These are phyloP conservation scores for Diphasiastrum complanatum DNA, from an alignment of 83 land plant species.

Conservation along the genomic window DNA sequence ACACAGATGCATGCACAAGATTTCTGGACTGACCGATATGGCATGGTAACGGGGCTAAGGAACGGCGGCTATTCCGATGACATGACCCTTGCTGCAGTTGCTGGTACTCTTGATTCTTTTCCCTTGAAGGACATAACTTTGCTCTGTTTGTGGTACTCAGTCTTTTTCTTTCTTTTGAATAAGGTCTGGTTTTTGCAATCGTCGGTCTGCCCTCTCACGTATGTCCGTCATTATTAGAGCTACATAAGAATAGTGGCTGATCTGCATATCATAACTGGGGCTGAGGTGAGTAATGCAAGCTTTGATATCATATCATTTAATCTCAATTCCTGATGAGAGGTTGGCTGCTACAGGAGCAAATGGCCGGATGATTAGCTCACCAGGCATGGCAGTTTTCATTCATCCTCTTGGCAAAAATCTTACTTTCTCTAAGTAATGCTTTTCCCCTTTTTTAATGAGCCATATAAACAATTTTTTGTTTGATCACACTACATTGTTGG, in stretches of 20 bases:
- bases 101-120: conserved; percentile 42
- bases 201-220: too few relatives aligned
- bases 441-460: not conserved
- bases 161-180: not conserved
- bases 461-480: not conserved
- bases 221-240: too few relatives aligned
- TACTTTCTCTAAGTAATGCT: not conserved
- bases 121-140: not conserved
- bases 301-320: too few relatives aligned
- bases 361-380: conserved; percentile 81
- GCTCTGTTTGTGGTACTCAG: not conserved
- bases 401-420: conserved; percentile 71
- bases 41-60: conserved; percentile 70
- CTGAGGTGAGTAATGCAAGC: too few relatives aligned
- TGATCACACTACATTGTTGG: too few relatives aligned
- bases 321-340: too few relatives aligned
- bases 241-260: too few relatives aligned
- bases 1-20: conserved; percentile 98
- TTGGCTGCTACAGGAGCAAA: conserved; percentile 56
- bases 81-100: conserved; percentile 98
- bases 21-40: conserved; percentile 75
- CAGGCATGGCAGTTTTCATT: conserved; percentile 86
- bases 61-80: conserved; percentile 99
- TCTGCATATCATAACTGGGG: too few relatives aligned
- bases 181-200: not conserved